Base-by-base conservation (phyloP, 768 basidiomycete species). In the Tricholoma saponaceum region DNA sequence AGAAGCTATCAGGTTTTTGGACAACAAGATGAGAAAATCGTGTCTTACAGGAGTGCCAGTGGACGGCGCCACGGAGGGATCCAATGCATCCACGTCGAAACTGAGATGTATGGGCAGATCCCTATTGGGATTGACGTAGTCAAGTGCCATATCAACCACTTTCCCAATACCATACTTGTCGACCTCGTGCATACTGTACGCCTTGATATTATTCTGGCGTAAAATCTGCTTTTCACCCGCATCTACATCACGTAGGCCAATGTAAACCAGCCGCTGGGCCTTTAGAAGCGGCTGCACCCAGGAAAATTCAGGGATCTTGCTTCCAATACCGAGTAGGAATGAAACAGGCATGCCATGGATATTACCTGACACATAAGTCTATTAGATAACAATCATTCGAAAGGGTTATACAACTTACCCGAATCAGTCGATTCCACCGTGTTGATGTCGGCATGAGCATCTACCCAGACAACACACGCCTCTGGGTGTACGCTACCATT, bases 301-400 rank as follows among this genome's bases (percentile, higher is more conserved):
- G 55, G 73, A 68, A 55, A 77, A 82, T 58, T 75, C 78, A 16
- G 77, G 64, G 10, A 80, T 67, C 56, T 73, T 60, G 58, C 64
- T 66, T 25, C 75, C 88, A 69, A 73, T 82, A 70, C 72, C 92
- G 70, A 82, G 73, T 51, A 99, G 83, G 83, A 98, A 98, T 5
- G 97, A 92, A 44, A 98, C 83, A 20, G 97, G 97, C 89, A 97
- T 98, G 60, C 97, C 97, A 73, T 99, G 97, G 47, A 99, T 87
- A 73, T 98, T 98, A 28, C 96, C 96, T 82, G 67, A 33, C 7
- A 6, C 18, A 28, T 16, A 32, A 52, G 55, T 26, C 59, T 60
- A 25, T 54, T 37, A 50, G 52, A 23, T 26, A 39, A 5, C 41
- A 10, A 43, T 18, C 18, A 14, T 37, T 52, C n/a, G 14, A 47